phyloP scores from a whole-genome alignment of 305 asterid genomes.

The Fraxinus albicans region DNA sequence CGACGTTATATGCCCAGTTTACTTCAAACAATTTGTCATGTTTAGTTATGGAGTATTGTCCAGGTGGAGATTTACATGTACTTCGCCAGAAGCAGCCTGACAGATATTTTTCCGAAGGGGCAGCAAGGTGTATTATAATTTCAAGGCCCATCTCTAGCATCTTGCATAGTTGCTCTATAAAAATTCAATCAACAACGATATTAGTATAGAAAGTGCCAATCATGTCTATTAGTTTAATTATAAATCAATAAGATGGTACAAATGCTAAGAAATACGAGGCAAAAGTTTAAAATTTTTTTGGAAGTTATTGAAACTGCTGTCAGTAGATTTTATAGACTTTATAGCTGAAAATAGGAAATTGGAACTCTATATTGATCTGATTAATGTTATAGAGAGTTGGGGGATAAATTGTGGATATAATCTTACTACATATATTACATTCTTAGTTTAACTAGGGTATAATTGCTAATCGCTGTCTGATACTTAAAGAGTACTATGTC shows the following conservation, averaged over 20 bases:
- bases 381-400: not conserved
- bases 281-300: not conserved
- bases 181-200: not conserved
- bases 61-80: slow-evolving; percentile 92
- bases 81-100: slow-evolving; percentile 86
- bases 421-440: not conserved
- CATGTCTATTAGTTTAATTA: not conserved
- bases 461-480: not conserved
- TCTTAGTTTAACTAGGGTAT: not conserved
- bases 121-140: slow-evolving; percentile 61
- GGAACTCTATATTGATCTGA: not conserved
- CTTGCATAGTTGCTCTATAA: not conserved
- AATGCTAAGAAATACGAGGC: not conserved
- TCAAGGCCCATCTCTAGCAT: not conserved
- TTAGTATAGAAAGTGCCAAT: not conserved
- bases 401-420: not conserved
- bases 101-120: slow-evolving; percentile 72
- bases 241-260: not conserved
- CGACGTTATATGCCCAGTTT: slow-evolving; percentile 80
- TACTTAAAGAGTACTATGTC: not conserved
- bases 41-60: slow-evolving; percentile 91
- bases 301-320: not conserved
- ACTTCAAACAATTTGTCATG: slow-evolving; percentile 80
- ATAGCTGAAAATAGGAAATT: not conserved
- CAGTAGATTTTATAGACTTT: slow-evolving; percentile 4